phyloP scores from a whole-genome alignment of 345 rosid species.

The Crucihimalaya himalaica region DNA sequence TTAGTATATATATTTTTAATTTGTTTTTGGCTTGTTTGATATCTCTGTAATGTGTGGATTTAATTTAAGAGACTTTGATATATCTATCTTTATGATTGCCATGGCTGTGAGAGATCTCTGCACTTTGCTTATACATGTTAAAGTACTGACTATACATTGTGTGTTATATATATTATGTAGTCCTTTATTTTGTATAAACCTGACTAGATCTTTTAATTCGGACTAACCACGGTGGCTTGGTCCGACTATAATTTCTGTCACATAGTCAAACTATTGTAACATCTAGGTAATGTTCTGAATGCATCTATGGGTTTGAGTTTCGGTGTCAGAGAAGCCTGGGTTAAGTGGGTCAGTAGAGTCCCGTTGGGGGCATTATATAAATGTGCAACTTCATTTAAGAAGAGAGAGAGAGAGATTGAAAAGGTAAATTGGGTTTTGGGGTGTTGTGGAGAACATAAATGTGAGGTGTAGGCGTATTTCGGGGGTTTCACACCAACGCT shows the following conservation, averaged over 20 bases:
- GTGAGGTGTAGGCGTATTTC: conserved; percentile 41
- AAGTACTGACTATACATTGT: too few relatives aligned
- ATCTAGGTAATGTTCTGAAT: conserved; percentile 38
- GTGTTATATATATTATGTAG: neutral
- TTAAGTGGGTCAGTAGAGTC: conserved; percentile 37
- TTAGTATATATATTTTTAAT: neutral
- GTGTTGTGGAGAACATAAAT: conserved; percentile 22
- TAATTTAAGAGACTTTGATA: neutral
- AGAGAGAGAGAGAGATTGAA: neutral
- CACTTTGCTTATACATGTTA: neutral
- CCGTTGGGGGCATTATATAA: conserved; percentile 31
- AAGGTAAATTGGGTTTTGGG: conserved; percentile 16
- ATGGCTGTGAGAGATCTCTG: neutral
- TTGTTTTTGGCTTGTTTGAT: neutral
- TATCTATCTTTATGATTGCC: neutral
- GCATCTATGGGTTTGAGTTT: conserved; percentile 34
- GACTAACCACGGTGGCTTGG: conserved; percentile 16
- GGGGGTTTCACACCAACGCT: conserved; percentile 41
- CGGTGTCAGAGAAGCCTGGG: conserved; percentile 34
- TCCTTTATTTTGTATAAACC: neutral
- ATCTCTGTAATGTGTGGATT: neutral
- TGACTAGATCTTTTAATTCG: neutral
- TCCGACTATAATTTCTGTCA: conserved; percentile 1
- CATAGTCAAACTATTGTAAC: conserved; percentile 28
- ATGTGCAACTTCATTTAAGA: conserved; percentile 26